Evolutionary conservation across 148 eudicot species (phyloP).

Genomic region (Fagopyrum tataricum): DNA sequence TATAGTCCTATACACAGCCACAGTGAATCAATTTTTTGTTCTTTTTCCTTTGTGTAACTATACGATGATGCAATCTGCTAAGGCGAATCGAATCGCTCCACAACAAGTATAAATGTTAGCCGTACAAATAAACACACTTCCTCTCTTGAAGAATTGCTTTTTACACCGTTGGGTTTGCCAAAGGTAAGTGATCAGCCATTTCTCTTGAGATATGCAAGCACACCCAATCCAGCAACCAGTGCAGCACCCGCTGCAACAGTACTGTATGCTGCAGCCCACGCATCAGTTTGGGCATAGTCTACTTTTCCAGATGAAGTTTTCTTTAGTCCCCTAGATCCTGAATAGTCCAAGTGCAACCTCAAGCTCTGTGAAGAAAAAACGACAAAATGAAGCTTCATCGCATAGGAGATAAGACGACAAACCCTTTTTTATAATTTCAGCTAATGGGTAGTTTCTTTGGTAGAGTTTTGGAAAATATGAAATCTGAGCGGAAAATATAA

Average conservation of each 20-base stretch:
- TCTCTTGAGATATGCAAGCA: conserved; percentile 71
- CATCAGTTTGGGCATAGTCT: conserved; percentile 64
- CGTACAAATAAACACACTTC: neutral
- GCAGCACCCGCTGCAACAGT: conserved; percentile 97
- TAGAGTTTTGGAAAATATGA: neutral
- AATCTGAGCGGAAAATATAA: neutral
- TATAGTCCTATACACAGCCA: neutral
- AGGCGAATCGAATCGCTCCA: neutral
- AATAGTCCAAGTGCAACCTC: conserved; percentile 61
- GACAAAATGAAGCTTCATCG: neutral
- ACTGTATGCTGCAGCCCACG: conserved; percentile 79
- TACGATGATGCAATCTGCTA: neutral
- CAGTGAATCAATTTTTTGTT: neutral
- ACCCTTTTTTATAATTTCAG: neutral
- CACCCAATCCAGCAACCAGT: conserved; percentile 75
- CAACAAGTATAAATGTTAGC: neutral
- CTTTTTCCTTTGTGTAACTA: neutral
- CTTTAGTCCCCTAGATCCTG: conserved; percentile 35
- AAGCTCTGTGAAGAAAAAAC: conserved; percentile 45
- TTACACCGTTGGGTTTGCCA: neutral
- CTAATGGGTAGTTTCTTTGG: neutral
- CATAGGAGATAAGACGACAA: neutral
- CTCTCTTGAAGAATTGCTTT: neutral
- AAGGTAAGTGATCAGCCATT: conserved; percentile 24
- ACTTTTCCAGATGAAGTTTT: conserved; percentile 36